A percentile compares a stretch with the other conserved stretches of the same genome.
Evolutionary conservation across 2,329 filamentous ascomycete species (phyloP).

Genomic region (Monilinia polystroma): DNA sequence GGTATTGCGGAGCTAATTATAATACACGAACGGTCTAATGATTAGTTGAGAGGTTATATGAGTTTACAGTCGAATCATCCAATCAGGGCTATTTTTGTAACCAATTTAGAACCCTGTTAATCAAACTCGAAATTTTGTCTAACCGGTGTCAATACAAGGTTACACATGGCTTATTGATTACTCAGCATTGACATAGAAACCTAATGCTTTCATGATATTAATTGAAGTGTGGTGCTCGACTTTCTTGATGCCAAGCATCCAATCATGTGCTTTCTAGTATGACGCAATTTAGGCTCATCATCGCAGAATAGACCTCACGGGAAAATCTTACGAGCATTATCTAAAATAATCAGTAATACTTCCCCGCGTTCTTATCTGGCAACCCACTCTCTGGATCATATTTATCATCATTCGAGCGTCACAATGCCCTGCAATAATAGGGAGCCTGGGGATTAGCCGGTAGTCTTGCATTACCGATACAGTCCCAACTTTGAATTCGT

Average conservation of each 20-base stretch:
- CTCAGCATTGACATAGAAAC: no score
- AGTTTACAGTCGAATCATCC: no score
- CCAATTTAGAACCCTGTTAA: no score
- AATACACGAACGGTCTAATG: no score
- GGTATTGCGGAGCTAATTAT: no score
- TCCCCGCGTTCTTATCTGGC: conserved; percentile 8
- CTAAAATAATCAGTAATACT: background rate
- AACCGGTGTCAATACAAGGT: no score
- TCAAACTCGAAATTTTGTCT: no score
- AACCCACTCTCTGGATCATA: background rate
- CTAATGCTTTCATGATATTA: no score
- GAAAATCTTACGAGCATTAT: background rate
- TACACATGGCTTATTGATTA: no score
- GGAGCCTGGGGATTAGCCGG: background rate
- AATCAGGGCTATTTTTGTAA: no score
- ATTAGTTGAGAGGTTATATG: no score
- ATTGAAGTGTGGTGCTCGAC: no score
- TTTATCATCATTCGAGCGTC: background rate
- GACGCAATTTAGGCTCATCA: background rate
- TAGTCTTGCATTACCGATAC: background rate
- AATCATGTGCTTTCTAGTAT: background rate
- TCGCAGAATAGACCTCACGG: background rate
- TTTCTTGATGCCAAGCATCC: background rate
- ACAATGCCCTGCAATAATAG: background rate
- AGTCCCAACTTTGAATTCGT: background rate